Percentiles rank a stretch among this genome's conserved stretches.
phyloP scores from a whole-genome alignment of 768 basidiomycete species.

The Lactarius evosmus region DNA sequence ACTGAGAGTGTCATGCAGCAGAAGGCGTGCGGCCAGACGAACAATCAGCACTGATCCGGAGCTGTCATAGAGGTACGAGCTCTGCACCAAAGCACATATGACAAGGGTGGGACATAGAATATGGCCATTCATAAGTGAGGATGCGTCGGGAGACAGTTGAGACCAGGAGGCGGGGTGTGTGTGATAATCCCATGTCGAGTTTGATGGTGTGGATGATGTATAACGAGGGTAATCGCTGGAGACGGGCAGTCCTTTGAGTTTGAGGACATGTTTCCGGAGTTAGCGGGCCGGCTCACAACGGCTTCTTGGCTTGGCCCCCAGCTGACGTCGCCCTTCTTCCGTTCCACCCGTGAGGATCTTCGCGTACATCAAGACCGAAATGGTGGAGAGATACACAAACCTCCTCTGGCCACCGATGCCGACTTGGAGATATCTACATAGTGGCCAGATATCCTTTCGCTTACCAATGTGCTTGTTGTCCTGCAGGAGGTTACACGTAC shows the following conservation, averaged over 20 bases:
- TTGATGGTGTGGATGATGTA: too few species aligned
- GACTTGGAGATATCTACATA: conserved; percentile 71
- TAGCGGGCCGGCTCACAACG: conserved; percentile 17
- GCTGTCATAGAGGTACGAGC: too few species aligned
- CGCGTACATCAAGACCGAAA: not conserved
- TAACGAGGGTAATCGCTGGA: too few species aligned
- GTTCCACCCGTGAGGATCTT: conserved; percentile 5
- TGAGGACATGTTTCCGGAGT: conserved; percentile 74
- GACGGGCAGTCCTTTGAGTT: conserved; percentile 92
- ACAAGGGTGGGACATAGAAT: too few species aligned
- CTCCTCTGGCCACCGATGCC: not conserved
- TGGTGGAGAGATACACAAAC: conserved; percentile 20
- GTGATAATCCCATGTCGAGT: conserved; percentile 84
- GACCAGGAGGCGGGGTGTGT: too few species aligned
- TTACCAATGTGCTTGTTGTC: conserved; percentile 85
- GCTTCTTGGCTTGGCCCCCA: conserved; percentile 9
- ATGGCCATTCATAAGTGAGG: too few species aligned
- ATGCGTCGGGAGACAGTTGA: too few species aligned
- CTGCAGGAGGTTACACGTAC: conserved; percentile 56
- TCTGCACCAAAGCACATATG: too few species aligned
- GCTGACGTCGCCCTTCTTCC: not conserved
- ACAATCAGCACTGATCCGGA: too few species aligned
- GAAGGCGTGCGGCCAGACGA: too few species aligned
- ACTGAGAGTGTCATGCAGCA: too few species aligned
- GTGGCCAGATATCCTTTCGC: conserved; percentile 94